phyloP scores from a whole-genome alignment of 2,329 filamentous ascomycete species.

The Beauveria caledonica region DNA sequence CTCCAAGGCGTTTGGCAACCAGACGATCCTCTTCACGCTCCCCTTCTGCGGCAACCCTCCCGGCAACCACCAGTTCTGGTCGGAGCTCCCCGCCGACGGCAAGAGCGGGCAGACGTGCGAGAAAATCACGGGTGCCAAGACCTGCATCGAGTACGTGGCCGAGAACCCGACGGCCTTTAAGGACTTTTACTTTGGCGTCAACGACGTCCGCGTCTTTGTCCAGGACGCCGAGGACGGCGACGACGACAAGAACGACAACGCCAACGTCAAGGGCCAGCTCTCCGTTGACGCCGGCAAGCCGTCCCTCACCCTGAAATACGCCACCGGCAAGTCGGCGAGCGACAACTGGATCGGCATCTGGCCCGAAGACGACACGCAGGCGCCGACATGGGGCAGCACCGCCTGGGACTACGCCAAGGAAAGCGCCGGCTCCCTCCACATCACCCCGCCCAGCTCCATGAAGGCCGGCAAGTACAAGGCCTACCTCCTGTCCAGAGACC shows the following conservation, averaged over 20 bases:
- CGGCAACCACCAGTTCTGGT: conserved; percentile 4
- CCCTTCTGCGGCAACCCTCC: conserved; percentile 5
- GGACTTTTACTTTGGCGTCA: conserved; percentile 1
- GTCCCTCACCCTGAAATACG: background rate
- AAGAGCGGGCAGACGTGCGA: background rate
- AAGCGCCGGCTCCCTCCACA: background rate
- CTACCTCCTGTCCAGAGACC: background rate
- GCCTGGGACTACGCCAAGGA: background rate
- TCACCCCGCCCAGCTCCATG: background rate
- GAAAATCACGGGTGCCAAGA: background rate
- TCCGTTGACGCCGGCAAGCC: background rate
- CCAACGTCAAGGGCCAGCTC: background rate
- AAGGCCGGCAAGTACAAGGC: background rate
- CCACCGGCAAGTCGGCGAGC: background rate
- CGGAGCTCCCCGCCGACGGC: background rate
- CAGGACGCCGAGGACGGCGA: background rate
- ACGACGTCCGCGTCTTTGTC: background rate
- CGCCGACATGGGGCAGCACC: background rate
- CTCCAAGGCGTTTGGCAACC: background rate
- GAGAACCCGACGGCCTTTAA: background rate
- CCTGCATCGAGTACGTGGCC: conserved; percentile 2
- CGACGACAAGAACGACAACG: no score
- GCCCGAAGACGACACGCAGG: background rate
- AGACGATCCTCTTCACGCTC: conserved; percentile 1
- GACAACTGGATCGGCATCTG: conserved; percentile 2